Base-by-base conservation (phyloP, 352 stramenopile species). In the Stramenopiles sp. region DNA sequence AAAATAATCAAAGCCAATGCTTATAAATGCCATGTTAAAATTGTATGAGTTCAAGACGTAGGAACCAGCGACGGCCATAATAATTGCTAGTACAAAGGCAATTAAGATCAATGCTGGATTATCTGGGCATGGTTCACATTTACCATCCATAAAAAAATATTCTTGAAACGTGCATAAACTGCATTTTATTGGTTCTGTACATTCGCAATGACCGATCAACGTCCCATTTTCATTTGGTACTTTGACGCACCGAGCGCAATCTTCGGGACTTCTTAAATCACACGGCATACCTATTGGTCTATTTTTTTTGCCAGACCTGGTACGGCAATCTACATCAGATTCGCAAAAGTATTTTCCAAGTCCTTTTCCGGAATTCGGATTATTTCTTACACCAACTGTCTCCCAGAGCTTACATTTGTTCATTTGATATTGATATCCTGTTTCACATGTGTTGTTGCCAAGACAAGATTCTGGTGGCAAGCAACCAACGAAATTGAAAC, bases 1-100 rank as follows among this genome's bases (percentile, higher is more conserved):
- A 55, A 93, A 89, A 87, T 93, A 94, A 82, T 94, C 90, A 30
- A 94, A 87, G 29, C 88, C 90, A 71, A 94, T 93, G 0, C 88
- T 90, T 0, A 95, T 67, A 7, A 94, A 82, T 0, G 88, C 88
- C 0, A 93, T 84, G 81, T 87, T 91, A 67, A 92, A 87, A 75
- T 88, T 87, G 44, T 89, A 89, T 32, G 85, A 85, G 71, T 78
- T 33, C 29, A 78, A 33, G 29, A 33, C 30, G 71, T 78, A 78
- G 30, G 31, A 31, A 31, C 30, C 31, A 31, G 31, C 71, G 4
- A 31, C 30, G 31, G 31, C 30, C 30, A 33, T 33, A 33, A 78
- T 78, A 33, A 78, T 31, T 33, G 30, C 71, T 31, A 78, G 71
- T 33, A 78, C 30, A 78, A 78, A 33, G 30, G 31, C 30, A 78